Percentiles rank a stretch among this genome's conserved stretches.
These are phyloP conservation scores for Kodamaea lidongshanica DNA, from an alignment of 805 yeast genomes.

Conservation along the genomic window DNA sequence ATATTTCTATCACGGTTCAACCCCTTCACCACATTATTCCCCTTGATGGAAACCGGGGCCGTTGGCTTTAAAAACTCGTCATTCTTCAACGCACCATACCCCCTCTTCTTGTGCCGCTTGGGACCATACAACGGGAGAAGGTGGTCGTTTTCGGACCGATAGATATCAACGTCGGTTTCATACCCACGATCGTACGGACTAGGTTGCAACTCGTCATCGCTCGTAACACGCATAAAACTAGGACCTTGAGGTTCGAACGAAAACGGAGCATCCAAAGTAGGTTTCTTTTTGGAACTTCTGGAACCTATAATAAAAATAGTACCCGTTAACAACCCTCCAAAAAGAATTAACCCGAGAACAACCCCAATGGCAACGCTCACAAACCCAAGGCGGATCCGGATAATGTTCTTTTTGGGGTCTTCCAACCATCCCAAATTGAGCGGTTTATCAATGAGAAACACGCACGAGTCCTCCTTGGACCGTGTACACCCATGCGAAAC, in stretches of 20 bases:
- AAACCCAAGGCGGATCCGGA: constrained; percentile 59
- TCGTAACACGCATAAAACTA: constrained; percentile 35
- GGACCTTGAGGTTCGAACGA: constrained; percentile 16
- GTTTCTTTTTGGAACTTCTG: background rate
- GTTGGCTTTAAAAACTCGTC: constrained; percentile 3
- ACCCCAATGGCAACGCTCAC: constrained; percentile 65
- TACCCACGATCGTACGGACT: constrained; percentile 30
- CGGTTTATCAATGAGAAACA: constrained; percentile 63
- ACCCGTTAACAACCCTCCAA: constrained; percentile 12
- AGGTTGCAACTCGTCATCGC: constrained; percentile 20
- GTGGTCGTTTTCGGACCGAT: constrained; percentile 25
- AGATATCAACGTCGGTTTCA: constrained; percentile 38
- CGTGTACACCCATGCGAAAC: constrained; percentile 55
- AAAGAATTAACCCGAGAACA: constrained; percentile 50
- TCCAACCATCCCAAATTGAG: constrained; percentile 60
- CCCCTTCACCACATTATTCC: constrained; percentile 14
- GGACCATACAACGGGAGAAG: constrained; percentile 22
- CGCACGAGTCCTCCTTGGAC: constrained; percentile 37
- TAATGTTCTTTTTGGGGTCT: constrained; percentile 29
- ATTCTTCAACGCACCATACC: constrained; percentile 13
- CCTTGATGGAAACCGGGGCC: constrained; percentile 23
- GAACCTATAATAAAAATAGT: constrained; percentile 10
- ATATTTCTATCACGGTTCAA: constrained; percentile 22
- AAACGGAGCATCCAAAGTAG: constrained; percentile 4
- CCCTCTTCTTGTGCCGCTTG: constrained; percentile 12